Base-by-base conservation (phyloP, 1,284 basidiomycete species). In the Ustanciosporium gigantosporum region DNA sequence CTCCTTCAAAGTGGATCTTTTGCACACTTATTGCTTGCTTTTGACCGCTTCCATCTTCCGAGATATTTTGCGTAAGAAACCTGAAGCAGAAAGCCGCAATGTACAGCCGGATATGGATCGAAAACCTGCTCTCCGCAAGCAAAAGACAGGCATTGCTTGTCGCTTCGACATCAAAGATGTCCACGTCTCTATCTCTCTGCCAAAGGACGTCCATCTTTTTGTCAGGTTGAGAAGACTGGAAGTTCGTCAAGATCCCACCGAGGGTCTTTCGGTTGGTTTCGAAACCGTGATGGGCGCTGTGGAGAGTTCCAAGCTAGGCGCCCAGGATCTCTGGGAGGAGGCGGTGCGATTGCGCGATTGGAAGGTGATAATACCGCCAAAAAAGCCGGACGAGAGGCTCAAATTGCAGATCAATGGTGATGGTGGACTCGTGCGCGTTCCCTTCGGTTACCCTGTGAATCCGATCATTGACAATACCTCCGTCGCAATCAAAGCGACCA, bases 361-460 rank as follows among this genome's bases (percentile, higher is more conserved):
- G 80, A 81, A 81, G 11, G 67, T 88, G n/a, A 36, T 61, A 2
- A 29, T 62, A 8, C 44, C 27, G 6, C 52, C 56, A 11, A 52
- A 41, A 16, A 22, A 27, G n/a, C n/a, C 35, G 5, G 42, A 40
- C 4, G 25, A 53, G 41, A 61, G 51, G 47, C 44, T 31, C 13
- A 36, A 44, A 3, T 37, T 78, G 78, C 19, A 50, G 41, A 79
- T 89, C 31, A 81, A 83, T 35, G 86, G 84, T 19, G 86, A 88
- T 34, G 86, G 84, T 38, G 83, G 85, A 3, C 85, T 86, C 16
- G 75, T 96, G 15, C 84, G 87, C 16, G 87, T 96, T 31, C 92
- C 94, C 0, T 85, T 84, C 72, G 85, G 86, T 5, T 95, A 88
- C 74, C 78, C 88, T 25, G 79, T 93, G 32, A 85, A 88, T 25